Evolutionary conservation across 805 yeast species (phyloP).

Genomic region (Ogataea populi-albae): DNA sequence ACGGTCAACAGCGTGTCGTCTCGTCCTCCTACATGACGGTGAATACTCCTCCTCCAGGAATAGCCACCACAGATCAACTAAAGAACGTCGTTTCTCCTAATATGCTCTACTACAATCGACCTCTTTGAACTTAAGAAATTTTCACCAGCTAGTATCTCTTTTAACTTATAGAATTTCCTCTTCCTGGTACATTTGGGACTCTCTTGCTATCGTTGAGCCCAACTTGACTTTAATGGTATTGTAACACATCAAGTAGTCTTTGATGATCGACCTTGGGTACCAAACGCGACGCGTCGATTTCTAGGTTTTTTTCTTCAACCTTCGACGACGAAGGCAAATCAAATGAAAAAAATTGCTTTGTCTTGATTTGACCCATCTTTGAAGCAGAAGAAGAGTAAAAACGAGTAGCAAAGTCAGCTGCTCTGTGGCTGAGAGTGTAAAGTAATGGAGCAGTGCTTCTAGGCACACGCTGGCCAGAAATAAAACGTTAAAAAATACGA

Average conservation of each 20-base stretch:
- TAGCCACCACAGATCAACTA: constrained; percentile 17
- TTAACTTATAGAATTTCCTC: too few species aligned
- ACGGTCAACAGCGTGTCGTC: constrained; percentile 5
- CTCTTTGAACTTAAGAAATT: neutral
- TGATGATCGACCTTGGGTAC: too few species aligned
- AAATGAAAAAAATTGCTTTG: neutral
- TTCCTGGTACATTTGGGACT: too few species aligned
- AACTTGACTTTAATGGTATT: too few species aligned
- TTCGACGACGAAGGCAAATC: constrained; percentile 3
- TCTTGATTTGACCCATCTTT: too few species aligned
- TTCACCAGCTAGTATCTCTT: too few species aligned
- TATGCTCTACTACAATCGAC: constrained; percentile 19
- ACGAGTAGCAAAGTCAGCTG: too few species aligned
- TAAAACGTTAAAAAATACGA: too few species aligned
- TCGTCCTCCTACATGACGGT: constrained; percentile 8
- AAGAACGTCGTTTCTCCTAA: constrained; percentile 23
- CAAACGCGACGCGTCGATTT: constrained; percentile 1
- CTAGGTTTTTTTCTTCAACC: neutral
- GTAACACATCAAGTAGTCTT: too few species aligned
- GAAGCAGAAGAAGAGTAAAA: too few species aligned
- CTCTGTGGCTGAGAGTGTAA: neutral
- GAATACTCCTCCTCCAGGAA: constrained; percentile 19
- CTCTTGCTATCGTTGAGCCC: too few species aligned
- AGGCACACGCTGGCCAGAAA: too few species aligned
- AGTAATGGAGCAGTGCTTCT: constrained; percentile 1